These are phyloP conservation scores for Fusarium buxicola DNA, from an alignment of 2,329 filamentous ascomycete species.

Conservation along the genomic window DNA sequence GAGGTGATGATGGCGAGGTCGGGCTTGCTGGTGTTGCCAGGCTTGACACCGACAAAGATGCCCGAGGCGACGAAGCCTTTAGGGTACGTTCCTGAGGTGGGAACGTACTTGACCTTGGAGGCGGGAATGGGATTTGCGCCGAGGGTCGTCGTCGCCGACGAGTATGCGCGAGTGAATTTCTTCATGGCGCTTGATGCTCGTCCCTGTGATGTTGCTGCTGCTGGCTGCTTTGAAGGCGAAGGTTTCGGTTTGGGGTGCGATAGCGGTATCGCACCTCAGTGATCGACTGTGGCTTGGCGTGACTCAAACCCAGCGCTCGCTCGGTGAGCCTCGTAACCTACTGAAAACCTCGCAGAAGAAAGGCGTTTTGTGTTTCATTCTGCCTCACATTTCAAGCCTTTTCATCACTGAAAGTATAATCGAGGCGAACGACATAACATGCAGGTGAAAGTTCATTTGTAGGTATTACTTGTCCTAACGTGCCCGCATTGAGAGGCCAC, in stretches of 20 bases:
- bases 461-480: no score
- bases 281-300: constrained; percentile 24
- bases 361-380: no score
- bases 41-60: constrained; percentile 92
- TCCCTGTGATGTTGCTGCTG: constrained; percentile 28
- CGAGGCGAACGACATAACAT: background rate
- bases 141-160: constrained; percentile 44
- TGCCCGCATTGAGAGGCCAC: background rate
- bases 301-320: constrained; percentile 10
- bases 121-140: constrained; percentile 67
- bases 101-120: constrained; percentile 91
- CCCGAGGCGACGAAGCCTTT: constrained; percentile 89
- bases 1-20: constrained; percentile 92
- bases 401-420: background rate
- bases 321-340: no score
- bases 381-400: background rate
- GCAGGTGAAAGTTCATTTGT: background rate
- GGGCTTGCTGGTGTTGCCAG: constrained; percentile 89
- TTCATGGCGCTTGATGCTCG: constrained; percentile 43
- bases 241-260: constrained; percentile 36
- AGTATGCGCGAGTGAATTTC: constrained; percentile 52
- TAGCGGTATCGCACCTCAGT: constrained; percentile 43
- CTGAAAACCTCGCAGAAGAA: no score
- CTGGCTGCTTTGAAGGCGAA: constrained; percentile 7
- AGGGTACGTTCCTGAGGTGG: constrained; percentile 86